Evolutionary conservation across 1,139 yeast species (phyloP).

Genomic region (Suhomyces guaymorum): DNA sequence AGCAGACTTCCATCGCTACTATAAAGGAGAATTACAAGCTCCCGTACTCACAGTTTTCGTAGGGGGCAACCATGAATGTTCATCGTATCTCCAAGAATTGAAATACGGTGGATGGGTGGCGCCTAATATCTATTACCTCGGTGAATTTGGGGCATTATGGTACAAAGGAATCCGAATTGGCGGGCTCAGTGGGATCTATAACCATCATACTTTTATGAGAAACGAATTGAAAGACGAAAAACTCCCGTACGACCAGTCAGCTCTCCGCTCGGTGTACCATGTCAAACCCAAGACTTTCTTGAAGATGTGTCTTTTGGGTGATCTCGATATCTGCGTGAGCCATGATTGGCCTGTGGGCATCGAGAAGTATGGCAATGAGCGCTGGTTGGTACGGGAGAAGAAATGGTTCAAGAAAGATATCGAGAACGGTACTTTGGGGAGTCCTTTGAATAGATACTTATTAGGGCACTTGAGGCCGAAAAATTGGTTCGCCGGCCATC

Average conservation of each 20-base stretch:
- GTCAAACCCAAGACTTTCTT: slow-evolving; percentile 63
- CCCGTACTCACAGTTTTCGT: slow-evolving; percentile 80
- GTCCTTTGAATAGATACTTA: slow-evolving; percentile 64
- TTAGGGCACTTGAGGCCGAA: slow-evolving; percentile 58
- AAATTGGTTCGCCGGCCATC: slow-evolving; percentile 87
- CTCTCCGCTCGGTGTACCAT: slow-evolving; percentile 70
- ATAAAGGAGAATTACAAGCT: slow-evolving; percentile 58
- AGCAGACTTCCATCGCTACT: slow-evolving; percentile 82
- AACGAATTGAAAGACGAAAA: slow-evolving; percentile 30
- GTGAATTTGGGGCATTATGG: slow-evolving; percentile 74
- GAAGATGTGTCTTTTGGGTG: slow-evolving; percentile 46
- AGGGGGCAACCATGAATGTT: slow-evolving; percentile 96
- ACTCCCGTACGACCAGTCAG: slow-evolving; percentile 49
- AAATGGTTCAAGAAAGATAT: slow-evolving; percentile 72
- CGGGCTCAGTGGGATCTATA: slow-evolving; percentile 86
- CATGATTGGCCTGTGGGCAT: slow-evolving; percentile 97
- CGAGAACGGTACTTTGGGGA: slow-evolving; percentile 62
- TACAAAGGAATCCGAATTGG: slow-evolving; percentile 72
- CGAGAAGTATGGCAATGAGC: slow-evolving; percentile 60
- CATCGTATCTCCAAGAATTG: slow-evolving; percentile 71
- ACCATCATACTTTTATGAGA: slow-evolving; percentile 35
- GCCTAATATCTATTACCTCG: slow-evolving; percentile 85
- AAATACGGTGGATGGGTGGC: slow-evolving; percentile 95
- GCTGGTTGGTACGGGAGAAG: slow-evolving; percentile 52
- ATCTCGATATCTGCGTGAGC: slow-evolving; percentile 59